These are phyloP conservation scores for Fraxinus albicans DNA, from an alignment of 305 asterid genomes.

Conservation along the genomic window DNA sequence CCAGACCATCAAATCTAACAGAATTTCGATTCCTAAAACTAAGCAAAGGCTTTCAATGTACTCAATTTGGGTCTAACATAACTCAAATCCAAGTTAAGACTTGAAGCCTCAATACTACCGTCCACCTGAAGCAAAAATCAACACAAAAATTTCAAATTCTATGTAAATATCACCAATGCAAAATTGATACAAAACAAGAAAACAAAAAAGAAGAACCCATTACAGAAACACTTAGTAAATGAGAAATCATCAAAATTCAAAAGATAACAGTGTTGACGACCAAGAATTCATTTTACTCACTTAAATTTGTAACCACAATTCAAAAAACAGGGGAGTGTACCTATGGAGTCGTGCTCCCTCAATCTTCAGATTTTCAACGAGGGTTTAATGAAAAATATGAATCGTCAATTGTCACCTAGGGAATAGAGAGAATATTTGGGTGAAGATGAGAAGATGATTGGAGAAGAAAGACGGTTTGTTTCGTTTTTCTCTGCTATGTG, in stretches of 20 bases:
- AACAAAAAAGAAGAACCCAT: slow-evolving; percentile 4
- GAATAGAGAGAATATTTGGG: too few relatives aligned
- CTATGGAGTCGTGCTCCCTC: too few relatives aligned
- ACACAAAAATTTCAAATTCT: slow-evolving; percentile 5
- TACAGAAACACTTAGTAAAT: slow-evolving; percentile 4
- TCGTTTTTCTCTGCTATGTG: too few relatives aligned
- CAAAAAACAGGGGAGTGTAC: too few relatives aligned
- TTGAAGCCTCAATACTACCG: slow-evolving; percentile 49
- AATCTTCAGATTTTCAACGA: too few relatives aligned
- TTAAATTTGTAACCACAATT: neutral
- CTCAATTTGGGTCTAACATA: slow-evolving; percentile 28
- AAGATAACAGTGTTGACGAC: neutral
- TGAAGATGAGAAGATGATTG: too few relatives aligned
- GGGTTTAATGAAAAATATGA: too few relatives aligned
- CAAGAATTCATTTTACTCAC: slow-evolving; percentile 1
- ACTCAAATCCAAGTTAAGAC: slow-evolving; percentile 45
- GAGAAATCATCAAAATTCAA: neutral
- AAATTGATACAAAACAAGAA: neutral
- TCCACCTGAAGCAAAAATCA: slow-evolving; percentile 37
- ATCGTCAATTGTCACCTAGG: too few relatives aligned
- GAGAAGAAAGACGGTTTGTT: too few relatives aligned
- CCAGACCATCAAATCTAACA: slow-evolving; percentile 45
- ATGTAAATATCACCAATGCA: slow-evolving; percentile 15
- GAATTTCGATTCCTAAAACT: slow-evolving; percentile 29
- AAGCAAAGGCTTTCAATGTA: slow-evolving; percentile 28